These are phyloP conservation scores for Phytopythium chamaehyphon DNA, from an alignment of 352 stramenopile species.

Conservation along the genomic window DNA sequence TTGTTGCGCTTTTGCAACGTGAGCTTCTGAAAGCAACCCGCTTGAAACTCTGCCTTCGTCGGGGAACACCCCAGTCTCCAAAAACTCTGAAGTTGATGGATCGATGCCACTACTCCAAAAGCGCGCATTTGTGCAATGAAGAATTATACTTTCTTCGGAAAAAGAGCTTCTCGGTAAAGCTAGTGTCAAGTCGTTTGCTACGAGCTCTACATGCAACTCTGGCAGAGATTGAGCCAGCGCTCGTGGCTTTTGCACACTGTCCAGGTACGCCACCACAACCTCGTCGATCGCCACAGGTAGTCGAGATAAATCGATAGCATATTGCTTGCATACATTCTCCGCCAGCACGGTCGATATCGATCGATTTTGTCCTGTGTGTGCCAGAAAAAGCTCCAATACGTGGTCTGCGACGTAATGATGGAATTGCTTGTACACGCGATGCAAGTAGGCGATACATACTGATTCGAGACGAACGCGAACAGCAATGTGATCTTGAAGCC, in stretches of 20 bases:
- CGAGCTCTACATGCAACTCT: conserved; percentile 50
- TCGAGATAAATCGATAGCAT: conserved; percentile 25
- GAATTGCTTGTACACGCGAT: conserved; percentile 86
- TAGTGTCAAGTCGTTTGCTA: conserved; percentile 81
- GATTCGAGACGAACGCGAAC: conserved; percentile 69
- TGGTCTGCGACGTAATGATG: conserved; percentile 73
- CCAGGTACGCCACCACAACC: conserved; percentile 29
- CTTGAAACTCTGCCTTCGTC: conserved; percentile 47
- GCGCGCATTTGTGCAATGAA: conserved; percentile 68
- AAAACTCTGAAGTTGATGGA: conserved; percentile 58
- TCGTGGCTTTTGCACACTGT: conserved; percentile 13
- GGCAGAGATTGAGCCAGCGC: conserved; percentile 9
- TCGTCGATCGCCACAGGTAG: conserved; percentile 37
- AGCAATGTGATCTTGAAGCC: conserved; percentile 11
- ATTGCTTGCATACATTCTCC: conserved; percentile 23
- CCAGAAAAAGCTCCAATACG: conserved; percentile 18
- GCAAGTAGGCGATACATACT: conserved; percentile 76
- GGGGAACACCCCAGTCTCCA: conserved; percentile 68
- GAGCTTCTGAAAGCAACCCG: conserved; percentile 31
- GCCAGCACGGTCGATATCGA: conserved; percentile 26
- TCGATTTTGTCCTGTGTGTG: conserved; percentile 23
- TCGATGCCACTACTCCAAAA: conserved; percentile 72
- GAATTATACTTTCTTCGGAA: conserved; percentile 64
- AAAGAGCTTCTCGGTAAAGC: conserved; percentile 76
- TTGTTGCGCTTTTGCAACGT: conserved; percentile 52